Conservation (phyloP, 2,329 filamentous ascomycete genomes). For the Aspergillus piperis region DNA sequence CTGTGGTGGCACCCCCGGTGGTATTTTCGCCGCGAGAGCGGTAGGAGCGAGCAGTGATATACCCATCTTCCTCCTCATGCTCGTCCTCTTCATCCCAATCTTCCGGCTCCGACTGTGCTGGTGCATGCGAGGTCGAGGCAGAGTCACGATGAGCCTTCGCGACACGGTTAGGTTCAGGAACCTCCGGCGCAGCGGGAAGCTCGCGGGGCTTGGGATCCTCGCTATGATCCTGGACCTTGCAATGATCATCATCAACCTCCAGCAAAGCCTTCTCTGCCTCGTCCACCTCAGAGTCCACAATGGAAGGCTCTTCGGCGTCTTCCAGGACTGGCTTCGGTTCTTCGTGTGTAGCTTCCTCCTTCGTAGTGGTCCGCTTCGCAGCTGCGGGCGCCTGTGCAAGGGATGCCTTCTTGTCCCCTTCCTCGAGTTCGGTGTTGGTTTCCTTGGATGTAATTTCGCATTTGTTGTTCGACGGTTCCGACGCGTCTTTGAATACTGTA, state of each 20-base stretch:
- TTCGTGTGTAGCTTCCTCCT: constrained; percentile 17
- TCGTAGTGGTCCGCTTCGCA: constrained; percentile 15
- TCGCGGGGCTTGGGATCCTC: constrained; percentile 15
- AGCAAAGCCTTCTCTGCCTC: constrained; percentile 29
- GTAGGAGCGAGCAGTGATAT: constrained; percentile 75
- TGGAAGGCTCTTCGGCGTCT: constrained; percentile 22
- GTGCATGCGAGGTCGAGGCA: constrained; percentile 21
- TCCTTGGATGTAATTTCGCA: constrained; percentile 34
- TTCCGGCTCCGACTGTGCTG: constrained; percentile 56
- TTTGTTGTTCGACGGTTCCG: constrained; percentile 38
- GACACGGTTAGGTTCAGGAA: constrained; percentile 2
- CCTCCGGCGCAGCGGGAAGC: constrained; percentile 4
- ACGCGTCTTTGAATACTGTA: constrained; percentile 57
- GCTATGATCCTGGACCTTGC: constrained; percentile 24
- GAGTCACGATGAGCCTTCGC: constrained; percentile 23
- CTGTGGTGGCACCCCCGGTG: constrained; percentile 61
- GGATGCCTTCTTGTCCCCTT: constrained; percentile 23
- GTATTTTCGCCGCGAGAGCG: constrained; percentile 75
- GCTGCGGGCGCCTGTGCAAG: constrained; percentile 13
- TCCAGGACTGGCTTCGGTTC: constrained; percentile 15
- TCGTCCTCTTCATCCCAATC: constrained; percentile 80
- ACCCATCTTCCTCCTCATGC: constrained; percentile 69
- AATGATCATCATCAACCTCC: constrained; percentile 30
- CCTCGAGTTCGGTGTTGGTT: constrained; percentile 22
- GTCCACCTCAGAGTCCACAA: constrained; percentile 29